Percentiles rank a stretch among this genome's conserved stretches.
These are phyloP conservation scores for Juglanconis sp. DNA, from an alignment of 2,329 filamentous ascomycete genomes.

Conservation along the genomic window DNA sequence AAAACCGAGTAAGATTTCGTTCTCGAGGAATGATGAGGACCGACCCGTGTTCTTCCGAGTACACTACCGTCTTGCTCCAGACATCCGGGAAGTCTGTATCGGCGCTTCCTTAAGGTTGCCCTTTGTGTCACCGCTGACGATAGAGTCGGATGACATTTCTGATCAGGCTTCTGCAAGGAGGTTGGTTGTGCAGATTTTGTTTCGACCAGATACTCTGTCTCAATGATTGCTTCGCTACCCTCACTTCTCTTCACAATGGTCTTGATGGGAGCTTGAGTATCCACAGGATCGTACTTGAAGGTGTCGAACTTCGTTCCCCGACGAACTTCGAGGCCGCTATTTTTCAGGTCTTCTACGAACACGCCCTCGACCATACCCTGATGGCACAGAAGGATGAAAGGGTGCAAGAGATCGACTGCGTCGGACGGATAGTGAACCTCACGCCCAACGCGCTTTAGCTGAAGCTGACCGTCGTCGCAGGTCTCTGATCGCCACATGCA, in stretches of 20 bases:
- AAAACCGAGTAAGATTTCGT: conserved; percentile 66
- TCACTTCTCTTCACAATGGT: conserved; percentile 34
- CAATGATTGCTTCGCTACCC: conserved; percentile 25
- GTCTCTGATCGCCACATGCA: conserved; percentile 60
- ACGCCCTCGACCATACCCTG: conserved; percentile 61
- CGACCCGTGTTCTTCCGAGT: conserved; percentile 64
- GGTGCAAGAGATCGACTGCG: conserved; percentile 31
- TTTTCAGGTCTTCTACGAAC: conserved; percentile 52
- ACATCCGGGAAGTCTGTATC: conserved; percentile 72
- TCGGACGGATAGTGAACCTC: conserved; percentile 17
- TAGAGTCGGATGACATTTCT: no score
- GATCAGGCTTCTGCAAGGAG: no score
- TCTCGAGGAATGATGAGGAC: conserved; percentile 72
- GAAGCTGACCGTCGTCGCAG: conserved; percentile 36
- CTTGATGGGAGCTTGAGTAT: conserved; percentile 35
- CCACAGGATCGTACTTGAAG: conserved; percentile 30
- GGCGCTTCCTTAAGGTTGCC: no score
- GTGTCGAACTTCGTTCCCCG: conserved; percentile 26
- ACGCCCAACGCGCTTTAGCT: conserved; percentile 56
- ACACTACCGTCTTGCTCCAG: conserved; percentile 70
- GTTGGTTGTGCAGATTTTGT: no score
- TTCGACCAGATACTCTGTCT: conserved; percentile 11
- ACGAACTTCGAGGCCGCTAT: conserved; percentile 45
- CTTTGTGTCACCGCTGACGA: no score
- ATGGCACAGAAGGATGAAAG: conserved; percentile 38